Base-by-base conservation (phyloP, 2,329 filamentous ascomycete species). In the Paecilomyces variotii region DNA sequence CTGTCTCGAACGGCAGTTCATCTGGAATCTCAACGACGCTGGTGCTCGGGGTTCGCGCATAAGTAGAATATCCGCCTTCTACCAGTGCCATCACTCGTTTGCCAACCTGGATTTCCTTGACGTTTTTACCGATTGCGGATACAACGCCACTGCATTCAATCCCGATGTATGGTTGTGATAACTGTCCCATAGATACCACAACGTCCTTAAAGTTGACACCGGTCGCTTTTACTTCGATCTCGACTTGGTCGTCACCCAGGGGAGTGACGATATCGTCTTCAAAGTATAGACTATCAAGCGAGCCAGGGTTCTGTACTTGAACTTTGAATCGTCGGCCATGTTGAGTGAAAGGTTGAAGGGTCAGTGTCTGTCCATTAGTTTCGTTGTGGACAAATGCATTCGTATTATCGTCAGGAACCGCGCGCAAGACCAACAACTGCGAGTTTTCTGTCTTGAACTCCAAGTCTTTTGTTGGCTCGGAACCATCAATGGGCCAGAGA, bases 201-300 rank as follows among this genome's bases (percentile, higher is more conserved):
- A 65, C 58, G 32, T 67, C 67, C 9, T 59, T 59, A 57, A 67
- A 70, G 57, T 68, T 70, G 26, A 70, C 30, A 11, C 67, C 67
- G n/a, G 60, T 62, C 0, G 66, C 67, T n/a, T 59, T 56, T 11
- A 63, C 59, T 14, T 68, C 53, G 14, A 72, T 65, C 32, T 69
- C 64, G 25, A 71, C 53, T 2, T 63, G 30, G 9, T 66, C 58
- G 12, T 9, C 12, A 25, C n/a, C 25, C 3, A 52, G 50, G 1
- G 19, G 6, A 24, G 25, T 12, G 10, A 57, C 56, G n/a, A 54
- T 50, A 10, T 68, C 62, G 24, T 70, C 67, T 1, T 59, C 54
- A 39, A 68, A 70, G 52, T 68, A 67, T 14, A 68, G 32, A 1
- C 62, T 65, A 28, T 68, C 65, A 0, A 70, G 60, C 1, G 64